Percentiles rank a stretch among this genome's conserved stretches.
Evolutionary conservation across 1,139 yeast genomes (phyloP).

Genomic region (Nakaseomyces delphensis): DNA sequence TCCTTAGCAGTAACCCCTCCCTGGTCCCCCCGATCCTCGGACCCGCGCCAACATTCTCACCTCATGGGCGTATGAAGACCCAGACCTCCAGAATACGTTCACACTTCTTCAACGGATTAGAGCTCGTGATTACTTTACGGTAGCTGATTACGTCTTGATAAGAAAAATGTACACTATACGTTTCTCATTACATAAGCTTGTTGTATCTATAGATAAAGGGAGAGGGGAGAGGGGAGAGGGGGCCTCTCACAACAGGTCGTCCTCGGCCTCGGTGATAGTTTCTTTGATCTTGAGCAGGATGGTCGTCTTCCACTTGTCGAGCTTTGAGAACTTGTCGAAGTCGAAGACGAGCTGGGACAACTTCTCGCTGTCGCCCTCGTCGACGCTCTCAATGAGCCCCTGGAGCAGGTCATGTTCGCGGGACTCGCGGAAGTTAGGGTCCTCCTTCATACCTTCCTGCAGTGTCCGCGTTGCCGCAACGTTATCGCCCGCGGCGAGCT

Average conservation of each 20-base stretch:
- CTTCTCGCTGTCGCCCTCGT: constrained; percentile 70
- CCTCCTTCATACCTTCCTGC: constrained; percentile 58
- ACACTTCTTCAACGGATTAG: no score
- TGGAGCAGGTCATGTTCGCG: constrained; percentile 64
- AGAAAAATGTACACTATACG: no score
- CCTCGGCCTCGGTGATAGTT: constrained; percentile 64
- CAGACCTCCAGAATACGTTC: no score
- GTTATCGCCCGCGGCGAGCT: constrained; percentile 71
- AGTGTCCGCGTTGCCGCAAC: constrained; percentile 77
- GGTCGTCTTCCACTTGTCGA: constrained; percentile 90
- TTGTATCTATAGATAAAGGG: no score
- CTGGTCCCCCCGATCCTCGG: no score
- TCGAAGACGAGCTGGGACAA: constrained; percentile 71
- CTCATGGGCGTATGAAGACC: no score
- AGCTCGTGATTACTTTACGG: no score
- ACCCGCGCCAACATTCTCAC: no score
- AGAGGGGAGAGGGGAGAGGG: no score
- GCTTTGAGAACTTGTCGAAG: constrained; percentile 78
- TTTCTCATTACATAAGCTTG: no score
- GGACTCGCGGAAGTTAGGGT: constrained; percentile 68
- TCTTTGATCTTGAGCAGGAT: constrained; percentile 75
- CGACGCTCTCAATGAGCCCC: constrained; percentile 62
- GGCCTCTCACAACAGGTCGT: constrained; percentile 40
- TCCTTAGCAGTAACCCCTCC: no score
- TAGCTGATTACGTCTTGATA: no score